These are phyloP conservation scores for Phycomyces nitens DNA, from an alignment of 192 early-diverging fungal genomes.

Conservation along the genomic window DNA sequence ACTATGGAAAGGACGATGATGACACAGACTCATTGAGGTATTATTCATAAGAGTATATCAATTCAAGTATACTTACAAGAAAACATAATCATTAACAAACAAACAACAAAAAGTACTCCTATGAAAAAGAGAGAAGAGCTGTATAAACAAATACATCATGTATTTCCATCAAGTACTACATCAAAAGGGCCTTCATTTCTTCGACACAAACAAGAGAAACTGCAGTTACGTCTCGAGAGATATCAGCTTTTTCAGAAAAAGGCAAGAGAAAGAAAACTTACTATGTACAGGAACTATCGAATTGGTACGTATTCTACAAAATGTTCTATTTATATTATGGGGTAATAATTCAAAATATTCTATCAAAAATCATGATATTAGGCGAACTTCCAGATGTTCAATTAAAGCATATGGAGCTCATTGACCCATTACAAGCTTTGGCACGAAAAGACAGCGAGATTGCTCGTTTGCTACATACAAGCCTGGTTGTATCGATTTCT, in stretches of 20 bases:
- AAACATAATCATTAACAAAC: too few relatives aligned
- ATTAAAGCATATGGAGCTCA: conserved; percentile 59
- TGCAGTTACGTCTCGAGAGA: conserved; percentile 29
- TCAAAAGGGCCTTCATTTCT: conserved; percentile 29
- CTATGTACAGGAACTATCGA: conserved; percentile 60
- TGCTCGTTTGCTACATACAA: conserved; percentile 45
- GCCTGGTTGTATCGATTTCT: conserved; percentile 36
- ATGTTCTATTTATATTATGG: neutral
- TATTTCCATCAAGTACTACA: conserved; percentile 14
- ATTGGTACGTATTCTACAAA: conserved; percentile 16
- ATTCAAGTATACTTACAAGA: too few relatives aligned
- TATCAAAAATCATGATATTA: conserved; percentile 1
- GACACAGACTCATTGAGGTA: too few relatives aligned
- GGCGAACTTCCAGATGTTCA: conserved; percentile 82
- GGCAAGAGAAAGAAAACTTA: conserved; percentile 49
- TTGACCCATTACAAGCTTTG: conserved; percentile 62
- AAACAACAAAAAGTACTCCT: neutral
- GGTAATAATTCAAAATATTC: neutral
- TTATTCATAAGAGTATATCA: too few relatives aligned
- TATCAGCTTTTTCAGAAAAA: conserved; percentile 39
- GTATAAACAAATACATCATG: conserved; percentile 4
- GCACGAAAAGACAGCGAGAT: conserved; percentile 58
- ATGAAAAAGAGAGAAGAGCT: conserved; percentile 1
- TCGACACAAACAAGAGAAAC: conserved; percentile 41
- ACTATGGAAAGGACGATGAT: too few relatives aligned